Conservation (phyloP, 202 grass and related monocot species). For the Schoenoplectus tabernaemontani region DNA sequence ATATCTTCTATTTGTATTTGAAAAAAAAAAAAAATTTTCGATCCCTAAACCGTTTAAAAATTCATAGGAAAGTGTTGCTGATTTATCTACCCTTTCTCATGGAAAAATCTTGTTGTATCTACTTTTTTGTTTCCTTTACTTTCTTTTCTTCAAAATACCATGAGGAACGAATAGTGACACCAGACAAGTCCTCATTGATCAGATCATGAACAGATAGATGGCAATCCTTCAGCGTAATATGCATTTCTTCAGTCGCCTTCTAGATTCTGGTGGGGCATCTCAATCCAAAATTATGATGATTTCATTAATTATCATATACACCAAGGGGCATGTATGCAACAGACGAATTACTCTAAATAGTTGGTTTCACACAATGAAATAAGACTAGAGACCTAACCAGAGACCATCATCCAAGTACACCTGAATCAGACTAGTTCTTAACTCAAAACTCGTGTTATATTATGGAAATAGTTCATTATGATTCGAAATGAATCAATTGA, state of each 20-base stretch:
- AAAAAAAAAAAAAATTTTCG: too few species aligned
- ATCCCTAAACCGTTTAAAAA: too few species aligned
- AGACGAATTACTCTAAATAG: not conserved
- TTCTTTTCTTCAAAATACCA: conserved; percentile 4
- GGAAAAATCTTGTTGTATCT: too few species aligned
- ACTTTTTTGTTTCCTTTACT: too few species aligned
- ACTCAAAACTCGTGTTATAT: not conserved
- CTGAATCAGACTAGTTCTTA: not conserved
- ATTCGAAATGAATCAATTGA: not conserved
- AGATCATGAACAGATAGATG: not conserved
- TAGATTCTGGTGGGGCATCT: conserved; percentile 14
- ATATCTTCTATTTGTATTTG: too few species aligned
- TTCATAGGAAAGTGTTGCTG: too few species aligned
- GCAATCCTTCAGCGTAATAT: not conserved
- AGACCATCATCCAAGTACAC: not conserved
- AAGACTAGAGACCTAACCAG: not conserved
- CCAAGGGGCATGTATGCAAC: not conserved
- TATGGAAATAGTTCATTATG: not conserved
- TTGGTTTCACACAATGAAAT: not conserved
- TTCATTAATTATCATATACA: not conserved
- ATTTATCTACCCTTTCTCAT: too few species aligned
- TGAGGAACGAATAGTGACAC: not conserved
- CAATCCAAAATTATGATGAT: conserved; percentile 10
- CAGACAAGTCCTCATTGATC: not conserved
- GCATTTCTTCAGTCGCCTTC: not conserved